Evolutionary conservation across 2,329 filamentous ascomycete genomes (phyloP), one percentile per base, ranked within the genome.

Genomic region (Myriosclerotinia duriaeana): DNA sequence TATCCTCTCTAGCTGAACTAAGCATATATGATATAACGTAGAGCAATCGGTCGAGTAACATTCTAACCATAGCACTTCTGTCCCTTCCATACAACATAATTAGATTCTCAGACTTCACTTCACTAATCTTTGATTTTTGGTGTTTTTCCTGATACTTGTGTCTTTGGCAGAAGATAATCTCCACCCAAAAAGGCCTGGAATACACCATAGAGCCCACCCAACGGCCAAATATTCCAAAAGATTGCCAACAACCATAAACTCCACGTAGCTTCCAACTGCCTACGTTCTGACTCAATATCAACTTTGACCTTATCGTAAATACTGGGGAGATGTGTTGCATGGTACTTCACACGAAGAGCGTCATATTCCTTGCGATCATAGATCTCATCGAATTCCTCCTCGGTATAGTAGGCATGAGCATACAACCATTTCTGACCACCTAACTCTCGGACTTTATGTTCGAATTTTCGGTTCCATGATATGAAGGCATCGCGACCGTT

Each of bases 351-450:
- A 26, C 89, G 80, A 72, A 92, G 78, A 3, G 74, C 78, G 59
- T 90, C 83, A 74, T 92, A 92, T 80, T 81, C 84, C 26, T 75
- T 72, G 44, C 79, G 77, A 53, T 84, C 80, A 75, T 91, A 91
- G 46, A 87, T 81, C 34, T 78, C 73, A 84, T 87, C 89, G 78
- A 91, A 92, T 73, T 90, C 86, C 0, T 84, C 79, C 20, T 90
- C 84, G 12, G 85, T 84, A 76, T 95, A 95, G 79, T 93, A 96
- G 0, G 91, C 88, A 73, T 93, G 89, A 3, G 92, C 91, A 78
- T 96, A 96, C 17, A 96, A 80, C 88, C 91, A 95, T 79, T 96
- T 96, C 79, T 89, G 85, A 3, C 92, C 92, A 62, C 88, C 87
- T 2, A 95, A 82, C 69, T 86, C 82, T 54, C 81, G 80, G 8